Conservation (phyloP, 176 grass and related monocot genomes). For the Avena sativa region DNA sequence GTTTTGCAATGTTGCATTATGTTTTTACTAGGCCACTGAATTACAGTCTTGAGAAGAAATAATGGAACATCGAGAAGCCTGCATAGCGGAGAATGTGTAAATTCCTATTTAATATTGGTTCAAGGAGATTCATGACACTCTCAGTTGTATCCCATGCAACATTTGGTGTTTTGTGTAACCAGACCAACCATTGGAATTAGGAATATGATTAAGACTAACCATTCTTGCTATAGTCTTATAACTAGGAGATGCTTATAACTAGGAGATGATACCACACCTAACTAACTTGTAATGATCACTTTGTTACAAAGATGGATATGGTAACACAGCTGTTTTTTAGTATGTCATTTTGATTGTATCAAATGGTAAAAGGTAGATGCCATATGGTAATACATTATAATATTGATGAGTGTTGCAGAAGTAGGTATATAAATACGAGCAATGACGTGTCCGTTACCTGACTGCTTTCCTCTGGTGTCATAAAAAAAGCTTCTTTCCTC, state of each 20-base stretch:
- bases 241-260: neutral
- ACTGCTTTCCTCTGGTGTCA: neutral
- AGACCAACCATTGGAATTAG: neutral
- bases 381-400: neutral
- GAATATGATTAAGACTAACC: neutral
- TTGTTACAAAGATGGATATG: constrained; percentile 1
- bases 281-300: neutral
- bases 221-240: neutral
- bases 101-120: constrained; percentile 31
- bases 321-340: constrained; percentile 13
- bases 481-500: constrained; percentile 9
- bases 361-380: constrained; percentile 12
- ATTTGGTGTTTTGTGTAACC: constrained; percentile 26
- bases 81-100: neutral
- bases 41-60: neutral
- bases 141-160: constrained; percentile 17
- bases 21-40: constrained; percentile 7
- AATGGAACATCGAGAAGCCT: neutral
- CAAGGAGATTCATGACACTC: constrained; percentile 28
- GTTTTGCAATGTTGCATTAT: neutral
- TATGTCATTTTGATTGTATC: neutral
- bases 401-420: constrained; percentile 4
- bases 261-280: neutral
- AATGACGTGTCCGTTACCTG: constrained; percentile 10
- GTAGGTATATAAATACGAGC: neutral